Base-by-base conservation (phyloP, 2,329 filamentous ascomycete genomes). In the Ceratocystis diversiconidia region DNA sequence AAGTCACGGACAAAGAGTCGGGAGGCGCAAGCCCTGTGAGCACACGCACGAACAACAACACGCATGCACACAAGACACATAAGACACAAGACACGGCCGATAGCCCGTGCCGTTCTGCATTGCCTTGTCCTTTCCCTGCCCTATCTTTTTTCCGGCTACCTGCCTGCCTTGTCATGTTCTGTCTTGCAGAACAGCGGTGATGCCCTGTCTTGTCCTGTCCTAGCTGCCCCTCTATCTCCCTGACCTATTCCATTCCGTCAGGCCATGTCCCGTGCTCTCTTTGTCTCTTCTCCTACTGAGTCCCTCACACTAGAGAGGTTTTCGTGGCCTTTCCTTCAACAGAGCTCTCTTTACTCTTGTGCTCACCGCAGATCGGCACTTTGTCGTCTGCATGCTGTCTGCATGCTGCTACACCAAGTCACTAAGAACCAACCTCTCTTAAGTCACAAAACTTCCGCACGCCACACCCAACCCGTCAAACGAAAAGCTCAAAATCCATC, bases 161-260 rank as follows among this genome's bases (percentile, higher is more conserved):
- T 50, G 17, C 22, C 46, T 55, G 25, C 50, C 52, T 28, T 17
- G 52, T 12, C 22, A 17, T 17, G 25, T 28, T 25, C 30, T 28
- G 52, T 17, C 25, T 28, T 57, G 52, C 52, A 57, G 52, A 57
- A 57, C 52, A 57, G 52, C 52, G 52, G 52, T 57, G 52, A 57
- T 57, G 52, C 52, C 52, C 52, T 57, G 50, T 28, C 22, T 15
- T 57, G 19, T 30, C 17, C 10, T 57, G 52, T 30, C 15, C 52
- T 28, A 30, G 6, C 52, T 32, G 52, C 19, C n/a, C 22, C 25
- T 28, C 10, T 57, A 15, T 32, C 19, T 57, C 30, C 22, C 25
- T 28, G 36, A 10, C 8, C 36, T 4, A 41, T 41, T 12, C 8
- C 36, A 41, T 41, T 12, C 8, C 36, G 36, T 41, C 36, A 41